phyloP scores from a whole-genome alignment of 2,329 filamentous ascomycete genomes.

The Elsinoe necatrix region DNA sequence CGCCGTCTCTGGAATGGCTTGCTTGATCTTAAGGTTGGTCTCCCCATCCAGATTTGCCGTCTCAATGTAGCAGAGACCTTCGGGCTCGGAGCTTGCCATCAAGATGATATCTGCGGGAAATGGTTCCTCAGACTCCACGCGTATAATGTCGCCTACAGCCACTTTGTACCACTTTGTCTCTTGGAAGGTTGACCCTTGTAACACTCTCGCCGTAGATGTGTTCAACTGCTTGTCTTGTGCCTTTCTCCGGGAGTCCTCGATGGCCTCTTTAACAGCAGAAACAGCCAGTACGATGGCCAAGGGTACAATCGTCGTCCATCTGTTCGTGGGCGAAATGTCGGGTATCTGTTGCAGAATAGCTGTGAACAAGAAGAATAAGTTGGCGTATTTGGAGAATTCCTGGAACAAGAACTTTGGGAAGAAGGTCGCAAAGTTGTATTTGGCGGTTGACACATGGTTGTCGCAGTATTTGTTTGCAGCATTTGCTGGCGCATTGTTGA shows the following conservation, averaged over 20 bases:
- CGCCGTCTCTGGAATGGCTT: conserved; percentile 86
- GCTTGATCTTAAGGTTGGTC: conserved; percentile 98
- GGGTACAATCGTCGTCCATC: conserved; percentile 94
- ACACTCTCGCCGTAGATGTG: conserved; percentile 71
- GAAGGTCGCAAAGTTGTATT: conserved; percentile 92
- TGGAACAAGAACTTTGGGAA: conserved; percentile 95
- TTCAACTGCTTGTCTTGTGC: conserved; percentile 81
- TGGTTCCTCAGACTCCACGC: conserved; percentile 87
- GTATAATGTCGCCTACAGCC: conserved; percentile 81
- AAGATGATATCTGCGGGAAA: conserved; percentile 92
- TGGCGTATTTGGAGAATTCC: conserved; percentile 98
- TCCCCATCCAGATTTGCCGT: conserved; percentile 96
- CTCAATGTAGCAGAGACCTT: conserved; percentile 97
- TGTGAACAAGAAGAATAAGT: conserved; percentile 98
- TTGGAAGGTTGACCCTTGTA: conserved; percentile 75
- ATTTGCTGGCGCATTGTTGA: conserved; percentile 95
- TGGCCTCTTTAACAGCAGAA: conserved; percentile 88
- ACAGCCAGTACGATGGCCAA: conserved; percentile 81
- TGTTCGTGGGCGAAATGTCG: conserved; percentile 86
- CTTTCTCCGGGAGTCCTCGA: conserved; percentile 88
- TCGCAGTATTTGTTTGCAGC: conserved; percentile 81
- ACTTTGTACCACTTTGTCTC: conserved; percentile 93
- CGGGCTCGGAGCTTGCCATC: conserved; percentile 88
- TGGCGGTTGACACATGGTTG: conserved; percentile 95
- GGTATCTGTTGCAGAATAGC: conserved; percentile 92